Conservation (phyloP, 768 basidiomycete species). For the Leucocoprinus leucothites region DNA sequence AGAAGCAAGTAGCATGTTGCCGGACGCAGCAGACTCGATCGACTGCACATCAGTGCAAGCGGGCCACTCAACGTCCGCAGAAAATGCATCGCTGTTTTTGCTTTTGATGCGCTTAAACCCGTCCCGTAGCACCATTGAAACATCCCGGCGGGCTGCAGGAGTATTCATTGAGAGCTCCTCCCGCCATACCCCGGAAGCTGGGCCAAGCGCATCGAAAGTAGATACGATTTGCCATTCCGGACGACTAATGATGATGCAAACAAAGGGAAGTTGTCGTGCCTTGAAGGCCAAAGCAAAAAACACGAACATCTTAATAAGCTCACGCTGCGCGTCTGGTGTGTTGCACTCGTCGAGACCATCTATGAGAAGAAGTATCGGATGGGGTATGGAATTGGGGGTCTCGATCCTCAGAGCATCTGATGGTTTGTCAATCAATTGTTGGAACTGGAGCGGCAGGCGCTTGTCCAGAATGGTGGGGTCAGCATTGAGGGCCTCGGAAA, state of each 20-base stretch:
- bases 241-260: neutral
- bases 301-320: neutral
- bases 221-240: constrained; percentile 3
- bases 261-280: neutral
- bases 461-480: too few species aligned
- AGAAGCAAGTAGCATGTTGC: too few species aligned
- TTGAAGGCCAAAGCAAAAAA: neutral
- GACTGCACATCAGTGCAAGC: too few species aligned
- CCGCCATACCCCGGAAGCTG: too few species aligned
- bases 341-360: constrained; percentile 8
- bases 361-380: neutral
- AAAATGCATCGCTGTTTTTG: too few species aligned
- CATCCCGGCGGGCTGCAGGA: neutral
- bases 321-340: neutral
- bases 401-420: too few species aligned
- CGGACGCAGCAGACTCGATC: too few species aligned
- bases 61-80: too few species aligned
- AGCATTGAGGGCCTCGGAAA: neutral
- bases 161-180: neutral
- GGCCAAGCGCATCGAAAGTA: neutral
- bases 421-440: neutral
- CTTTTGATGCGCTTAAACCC: too few species aligned
- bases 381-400: neutral
- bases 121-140: neutral
- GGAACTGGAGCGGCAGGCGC: neutral